These are phyloP conservation scores for Trichoderma sp. DNA, from an alignment of 2,329 filamentous ascomycete genomes.

Conservation along the genomic window DNA sequence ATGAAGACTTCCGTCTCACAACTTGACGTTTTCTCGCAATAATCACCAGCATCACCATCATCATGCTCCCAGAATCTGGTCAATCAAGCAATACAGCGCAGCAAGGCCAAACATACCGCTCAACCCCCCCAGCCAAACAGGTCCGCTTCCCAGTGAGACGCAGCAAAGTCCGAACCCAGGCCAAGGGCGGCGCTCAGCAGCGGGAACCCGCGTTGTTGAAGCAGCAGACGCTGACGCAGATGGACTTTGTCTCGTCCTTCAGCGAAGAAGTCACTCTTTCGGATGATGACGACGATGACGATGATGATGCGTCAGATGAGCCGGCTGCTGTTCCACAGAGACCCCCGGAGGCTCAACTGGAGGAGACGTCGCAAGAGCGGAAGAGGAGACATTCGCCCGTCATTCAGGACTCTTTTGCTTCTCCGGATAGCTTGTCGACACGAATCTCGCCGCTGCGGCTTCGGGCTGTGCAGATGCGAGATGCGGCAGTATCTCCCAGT, in stretches of 20 bases:
- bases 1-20: not conserved
- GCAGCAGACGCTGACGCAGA: slow-evolving; percentile 45
- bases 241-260: slow-evolving; percentile 39
- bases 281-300: slow-evolving; percentile 32
- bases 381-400: slow-evolving; percentile 29
- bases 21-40: not conserved
- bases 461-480: not conserved
- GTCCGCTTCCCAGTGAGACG: slow-evolving; percentile 38
- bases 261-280: slow-evolving; percentile 30
- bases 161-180: slow-evolving; percentile 36
- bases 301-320: slow-evolving; percentile 30
- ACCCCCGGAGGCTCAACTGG: slow-evolving; percentile 20
- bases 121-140: slow-evolving; percentile 38
- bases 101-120: slow-evolving; percentile 39
- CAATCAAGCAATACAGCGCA: slow-evolving; percentile 37
- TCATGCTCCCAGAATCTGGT: slow-evolving; percentile 39
- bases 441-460: not conserved
- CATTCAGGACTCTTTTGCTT: slow-evolving; percentile 46
- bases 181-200: slow-evolving; percentile 20
- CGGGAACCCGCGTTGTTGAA: not conserved
- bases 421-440: slow-evolving; percentile 31
- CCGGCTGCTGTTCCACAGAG: slow-evolving; percentile 30
- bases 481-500: not conserved
- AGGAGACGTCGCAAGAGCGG: slow-evolving; percentile 23
- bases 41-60: not conserved